Percentiles rank a stretch among this genome's conserved stretches.
phyloP scores from a whole-genome alignment of 257 asterid genomes.

The Penstemon barbatus region DNA sequence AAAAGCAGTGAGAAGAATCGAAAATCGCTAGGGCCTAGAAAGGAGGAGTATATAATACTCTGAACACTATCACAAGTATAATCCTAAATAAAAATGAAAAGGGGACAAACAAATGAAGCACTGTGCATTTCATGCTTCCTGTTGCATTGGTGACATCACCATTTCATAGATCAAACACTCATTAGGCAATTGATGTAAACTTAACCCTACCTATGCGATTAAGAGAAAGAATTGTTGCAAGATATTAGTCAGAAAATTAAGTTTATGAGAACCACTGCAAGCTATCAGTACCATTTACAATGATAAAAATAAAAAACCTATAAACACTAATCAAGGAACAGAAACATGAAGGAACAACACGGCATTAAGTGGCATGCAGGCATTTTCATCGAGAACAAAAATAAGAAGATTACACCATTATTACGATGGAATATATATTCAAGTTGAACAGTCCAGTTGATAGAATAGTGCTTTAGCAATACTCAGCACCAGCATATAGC shows the following conservation, averaged over 20 bases:
- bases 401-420: constrained; percentile 12
- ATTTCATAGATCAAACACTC: constrained; percentile 15
- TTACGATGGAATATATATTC: constrained; percentile 20
- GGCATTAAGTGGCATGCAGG: constrained; percentile 14
- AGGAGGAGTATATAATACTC: constrained; percentile 11
- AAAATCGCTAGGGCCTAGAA: not conserved
- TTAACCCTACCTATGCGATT: not conserved
- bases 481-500: constrained; percentile 18
- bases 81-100: constrained; percentile 6
- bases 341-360: constrained; percentile 5
- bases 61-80: constrained; percentile 15
- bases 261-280: not conserved
- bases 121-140: constrained; percentile 14
- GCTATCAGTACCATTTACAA: not conserved
- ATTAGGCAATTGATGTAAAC: constrained; percentile 2
- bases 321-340: constrained; percentile 14
- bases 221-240: constrained; percentile 3
- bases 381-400: constrained; percentile 18
- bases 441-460: not conserved
- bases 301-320: constrained; percentile 10
- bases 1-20: constrained; percentile 5
- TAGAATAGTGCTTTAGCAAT: constrained; percentile 4
- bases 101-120: not conserved
- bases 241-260: constrained; percentile 18
- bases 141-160: too few relatives aligned